Percentiles rank a stretch among this genome's conserved stretches.
Conservation (phyloP, 331 rosid genomes). For the Dryas integrifolia region DNA sequence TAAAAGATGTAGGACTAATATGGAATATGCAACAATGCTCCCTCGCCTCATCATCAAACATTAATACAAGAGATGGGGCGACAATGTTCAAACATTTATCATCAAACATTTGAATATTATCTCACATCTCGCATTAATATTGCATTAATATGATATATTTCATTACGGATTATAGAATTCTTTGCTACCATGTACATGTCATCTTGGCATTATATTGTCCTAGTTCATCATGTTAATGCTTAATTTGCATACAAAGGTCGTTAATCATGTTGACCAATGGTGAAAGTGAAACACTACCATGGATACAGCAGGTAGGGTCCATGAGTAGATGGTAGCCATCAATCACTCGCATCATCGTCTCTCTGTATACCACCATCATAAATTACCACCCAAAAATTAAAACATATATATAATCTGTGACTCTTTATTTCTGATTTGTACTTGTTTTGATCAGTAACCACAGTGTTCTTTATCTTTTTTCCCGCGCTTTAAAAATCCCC, state of each 20-base stretch:
- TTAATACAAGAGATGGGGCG: too few relatives aligned
- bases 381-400: background rate
- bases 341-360: conserved; percentile 19
- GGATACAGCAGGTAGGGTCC: conserved; percentile 28
- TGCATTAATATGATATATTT: too few relatives aligned
- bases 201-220: background rate
- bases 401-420: background rate
- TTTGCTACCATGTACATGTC: background rate
- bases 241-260: background rate
- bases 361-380: conserved; percentile 27
- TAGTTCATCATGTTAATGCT: background rate
- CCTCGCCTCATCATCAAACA: too few relatives aligned
- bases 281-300: conserved; percentile 1
- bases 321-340: conserved; percentile 28
- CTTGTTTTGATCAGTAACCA: background rate
- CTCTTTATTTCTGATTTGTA: background rate
- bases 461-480: conserved; percentile 12
- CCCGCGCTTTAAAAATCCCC: conserved; percentile 40
- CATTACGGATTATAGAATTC: background rate
- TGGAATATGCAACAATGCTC: too few relatives aligned
- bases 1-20: too few relatives aligned
- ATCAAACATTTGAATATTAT: too few relatives aligned
- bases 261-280: conserved; percentile 7
- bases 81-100: too few relatives aligned
- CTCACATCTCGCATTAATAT: too few relatives aligned